These are phyloP conservation scores for Zymoseptoria tritici DNA, from an alignment of 2,329 filamentous ascomycete species.

Conservation along the genomic window DNA sequence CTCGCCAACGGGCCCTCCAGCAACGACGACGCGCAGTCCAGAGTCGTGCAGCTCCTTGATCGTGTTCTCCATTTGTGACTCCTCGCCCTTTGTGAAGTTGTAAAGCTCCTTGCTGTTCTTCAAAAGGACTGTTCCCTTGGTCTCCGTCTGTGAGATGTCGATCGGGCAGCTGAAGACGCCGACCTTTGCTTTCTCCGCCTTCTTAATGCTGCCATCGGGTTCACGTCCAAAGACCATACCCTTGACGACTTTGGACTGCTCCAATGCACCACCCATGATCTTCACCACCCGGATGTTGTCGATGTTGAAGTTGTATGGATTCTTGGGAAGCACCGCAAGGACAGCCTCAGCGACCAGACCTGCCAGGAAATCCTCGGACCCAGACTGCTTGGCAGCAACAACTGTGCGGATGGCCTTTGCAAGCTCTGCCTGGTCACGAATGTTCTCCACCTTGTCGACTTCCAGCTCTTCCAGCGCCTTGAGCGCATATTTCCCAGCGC, in stretches of 20 bases:
- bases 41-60: slow-evolving; percentile 97
- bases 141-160: slow-evolving; percentile 93
- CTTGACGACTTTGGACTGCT: slow-evolving; percentile 89
- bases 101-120: slow-evolving; percentile 99
- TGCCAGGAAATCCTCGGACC: slow-evolving; percentile 82
- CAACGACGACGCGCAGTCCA: slow-evolving; percentile 83
- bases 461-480: slow-evolving; percentile 73
- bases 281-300: slow-evolving; percentile 99
- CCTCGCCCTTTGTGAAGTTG: slow-evolving; percentile 96
- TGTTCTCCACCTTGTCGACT: slow-evolving; percentile 82
- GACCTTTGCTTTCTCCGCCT: slow-evolving; percentile 87
- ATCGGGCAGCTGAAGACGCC: slow-evolving; percentile 94
- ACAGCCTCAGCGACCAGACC: slow-evolving; percentile 76
- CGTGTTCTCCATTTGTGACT: slow-evolving; percentile 76
- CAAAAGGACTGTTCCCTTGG: slow-evolving; percentile 92
- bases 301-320: slow-evolving; percentile 92
- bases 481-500: slow-evolving; percentile 81
- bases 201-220: slow-evolving; percentile 84
- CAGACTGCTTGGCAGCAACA: slow-evolving; percentile 92
- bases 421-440: slow-evolving; percentile 72
- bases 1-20: slow-evolving; percentile 89
- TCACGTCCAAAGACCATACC: slow-evolving; percentile 98
- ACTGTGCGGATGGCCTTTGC: slow-evolving; percentile 95
- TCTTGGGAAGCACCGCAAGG: slow-evolving; percentile 88
- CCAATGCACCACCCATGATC: slow-evolving; percentile 95